Evolutionary conservation across 2,329 filamentous ascomycete species (phyloP), one percentile per base, ranked within the genome.

Genomic region (Alternaria solani): DNA sequence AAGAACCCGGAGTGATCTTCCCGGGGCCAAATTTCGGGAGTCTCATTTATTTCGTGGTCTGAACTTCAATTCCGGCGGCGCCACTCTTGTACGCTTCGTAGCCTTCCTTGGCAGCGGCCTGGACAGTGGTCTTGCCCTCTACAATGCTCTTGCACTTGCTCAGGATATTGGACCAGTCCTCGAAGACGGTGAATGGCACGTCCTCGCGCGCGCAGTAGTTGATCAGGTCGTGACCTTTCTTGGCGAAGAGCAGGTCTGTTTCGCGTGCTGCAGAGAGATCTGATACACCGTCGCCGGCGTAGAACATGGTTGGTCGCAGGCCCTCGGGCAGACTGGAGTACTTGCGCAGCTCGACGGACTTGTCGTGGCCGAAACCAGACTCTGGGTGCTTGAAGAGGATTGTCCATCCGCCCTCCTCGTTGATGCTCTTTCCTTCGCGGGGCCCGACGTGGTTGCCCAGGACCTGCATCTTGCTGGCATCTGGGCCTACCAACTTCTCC

Each of bases 301-400:
- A 99, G 78, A 98, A 93, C 81, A 98, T 87, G 39, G 88, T 89
- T 2, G 95, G 95, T 42, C 93, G 86, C 72, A 91, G 80, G 32
- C 83, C 78, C 14, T 83, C 83, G 0, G 92, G 88, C 43, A 96
- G 84, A 26, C 88, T 84, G 2, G 90, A 89, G 80, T 98, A 98
- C 52, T 93, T 93, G 66, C 92, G 88, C 72, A 99, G 93, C 76
- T 95, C 92, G 55, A 94, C 84, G 26, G 90, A 94, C 87, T 99
- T 99, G 85, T 99, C 94, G 77, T 99, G 95, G n/a, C 95, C 95
- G 72, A 96, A 96, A 59, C 89, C 86, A 75, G 91, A 93, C 62
- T 94, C 92, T 0, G 74, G 74, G 76, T 99, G 94, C 74, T 93
- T 93, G 81, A 90, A 99, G 59, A 87, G 84, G 70, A 99, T 94